Evolutionary conservation across 2,329 filamentous ascomycete genomes (phyloP).

Genomic region (Xylaria digitata): DNA sequence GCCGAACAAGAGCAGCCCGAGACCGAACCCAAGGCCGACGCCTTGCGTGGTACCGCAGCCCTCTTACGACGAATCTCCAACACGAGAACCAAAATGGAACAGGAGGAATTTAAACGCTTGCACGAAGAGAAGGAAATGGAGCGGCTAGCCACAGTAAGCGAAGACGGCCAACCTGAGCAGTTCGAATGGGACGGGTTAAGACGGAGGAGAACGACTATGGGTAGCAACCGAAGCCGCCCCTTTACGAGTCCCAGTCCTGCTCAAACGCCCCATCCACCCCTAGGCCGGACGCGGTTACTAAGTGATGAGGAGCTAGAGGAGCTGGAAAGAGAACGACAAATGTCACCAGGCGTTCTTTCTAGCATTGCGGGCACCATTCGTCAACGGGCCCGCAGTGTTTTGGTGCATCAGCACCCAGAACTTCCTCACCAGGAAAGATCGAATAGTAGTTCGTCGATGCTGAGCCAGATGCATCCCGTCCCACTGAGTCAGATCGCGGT

Average conservation of each 20-base stretch:
- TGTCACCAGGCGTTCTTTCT: slow-evolving; percentile 61
- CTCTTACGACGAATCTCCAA: slow-evolving; percentile 86
- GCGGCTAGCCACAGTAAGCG: slow-evolving; percentile 77
- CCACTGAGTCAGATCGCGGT: slow-evolving; percentile 71
- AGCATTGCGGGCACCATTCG: slow-evolving; percentile 69
- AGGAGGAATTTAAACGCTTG: slow-evolving; percentile 80
- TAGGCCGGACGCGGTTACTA: slow-evolving; percentile 90
- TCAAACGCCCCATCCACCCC: slow-evolving; percentile 71
- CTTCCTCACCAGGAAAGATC: slow-evolving; percentile 54
- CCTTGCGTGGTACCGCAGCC: slow-evolving; percentile 89
- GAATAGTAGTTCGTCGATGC: slow-evolving; percentile 51
- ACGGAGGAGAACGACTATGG: slow-evolving; percentile 70
- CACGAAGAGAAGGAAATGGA: slow-evolving; percentile 81
- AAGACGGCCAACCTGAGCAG: slow-evolving; percentile 71
- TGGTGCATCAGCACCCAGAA: slow-evolving; percentile 53
- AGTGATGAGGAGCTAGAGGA: slow-evolving; percentile 71
- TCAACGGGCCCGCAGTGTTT: slow-evolving; percentile 56
- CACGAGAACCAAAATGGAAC: slow-evolving; percentile 80
- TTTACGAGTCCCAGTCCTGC: slow-evolving; percentile 52
- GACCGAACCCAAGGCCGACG: slow-evolving; percentile 94
- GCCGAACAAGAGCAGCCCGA: slow-evolving; percentile 97
- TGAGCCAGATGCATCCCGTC: slow-evolving; percentile 70
- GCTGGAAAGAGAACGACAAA: slow-evolving; percentile 61
- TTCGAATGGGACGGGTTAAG: slow-evolving; percentile 94
- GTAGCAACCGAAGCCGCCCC: slow-evolving; percentile 54